Evolutionary conservation across 1,284 basidiomycete genomes (phyloP), one percentile per base, ranked within the genome.

Genomic region (Veloboletus limbatus): DNA sequence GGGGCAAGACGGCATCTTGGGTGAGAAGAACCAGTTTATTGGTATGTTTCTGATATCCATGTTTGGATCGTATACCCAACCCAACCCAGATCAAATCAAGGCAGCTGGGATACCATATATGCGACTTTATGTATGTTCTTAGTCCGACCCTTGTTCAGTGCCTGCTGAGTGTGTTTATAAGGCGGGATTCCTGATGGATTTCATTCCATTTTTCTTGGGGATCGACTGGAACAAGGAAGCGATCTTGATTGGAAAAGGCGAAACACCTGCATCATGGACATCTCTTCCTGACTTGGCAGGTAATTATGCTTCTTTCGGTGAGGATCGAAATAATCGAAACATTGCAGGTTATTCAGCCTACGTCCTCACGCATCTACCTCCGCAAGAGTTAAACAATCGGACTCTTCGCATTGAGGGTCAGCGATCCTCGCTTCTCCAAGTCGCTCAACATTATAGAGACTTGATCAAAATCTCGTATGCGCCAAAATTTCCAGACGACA

Each of bases 341-440:
- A 9, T 24, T 34, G 17, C 47, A 42, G 54, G 60, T 25, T 72
- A 60, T 55, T 40, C 67, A 20, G 64, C 60, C 8, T 58, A 66
- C 41, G 57, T 64, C 24, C 53, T 71, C 20, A 61, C 62, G 13
- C 48, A 57, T 22, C 50, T 61, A 21, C 52, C 58, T 14, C 43
- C 34, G 8, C 45, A 52, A 35, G 53, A 65, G 18, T 43, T 69
- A 28, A 42, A 54, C 6, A 49, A 60, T 47, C 47, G 49, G 22
- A 55, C 48, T 8, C 51, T 72, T 51, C 57, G 61, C 27, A 57
- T 71, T 13, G 58, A 71, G 48, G 66, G 63, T 2, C 58, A 67
- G 33, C 66, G 56, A 27, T 43, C 10, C 11, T 51, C 4, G 24
- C 45, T 47, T 26, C 45, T 48, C 17, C 42, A 52, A 14, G 34